These are phyloP conservation scores for Metarhizium humberi DNA, from an alignment of 2,329 filamentous ascomycete species.

Conservation along the genomic window DNA sequence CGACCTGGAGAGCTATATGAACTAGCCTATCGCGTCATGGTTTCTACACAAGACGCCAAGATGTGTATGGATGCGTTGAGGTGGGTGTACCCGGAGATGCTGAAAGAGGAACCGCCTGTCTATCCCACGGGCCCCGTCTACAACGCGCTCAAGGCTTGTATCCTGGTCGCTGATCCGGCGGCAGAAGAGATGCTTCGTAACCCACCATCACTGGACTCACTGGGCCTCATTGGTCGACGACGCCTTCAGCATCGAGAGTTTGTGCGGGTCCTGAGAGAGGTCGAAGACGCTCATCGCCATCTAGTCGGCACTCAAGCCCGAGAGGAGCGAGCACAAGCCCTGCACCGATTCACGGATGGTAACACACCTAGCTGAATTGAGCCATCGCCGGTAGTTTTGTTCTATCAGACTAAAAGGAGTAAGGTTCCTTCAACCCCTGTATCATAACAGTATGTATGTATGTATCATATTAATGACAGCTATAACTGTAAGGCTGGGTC, in stretches of 20 bases:
- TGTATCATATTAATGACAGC: neutral
- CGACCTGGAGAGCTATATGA: conserved; percentile 47
- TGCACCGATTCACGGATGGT: conserved; percentile 5
- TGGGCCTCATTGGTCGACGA: conserved; percentile 10
- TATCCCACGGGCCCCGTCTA: conserved; percentile 32
- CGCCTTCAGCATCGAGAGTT: conserved; percentile 22
- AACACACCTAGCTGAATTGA: neutral
- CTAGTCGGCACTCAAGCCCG: conserved; percentile 6
- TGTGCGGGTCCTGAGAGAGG: conserved; percentile 20
- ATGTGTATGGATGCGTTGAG: conserved; percentile 38
- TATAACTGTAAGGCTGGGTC: neutral
- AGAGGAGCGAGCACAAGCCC: conserved; percentile 8
- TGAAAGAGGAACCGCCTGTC: conserved; percentile 42
- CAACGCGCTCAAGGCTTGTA: conserved; percentile 40
- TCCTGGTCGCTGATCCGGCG: conserved; percentile 43
- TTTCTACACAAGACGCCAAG: conserved; percentile 30
- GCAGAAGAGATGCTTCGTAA: conserved; percentile 26
- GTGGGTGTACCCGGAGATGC: conserved; percentile 51
- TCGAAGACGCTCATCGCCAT: conserved; percentile 16
- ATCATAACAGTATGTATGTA: neutral
- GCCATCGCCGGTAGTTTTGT: neutral
- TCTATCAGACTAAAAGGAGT: neutral
- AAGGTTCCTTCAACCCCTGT: neutral
- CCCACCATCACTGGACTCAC: conserved; percentile 5
- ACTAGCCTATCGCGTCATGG: conserved; percentile 40